A percentile compares a stretch with the other conserved stretches of the same genome.
These are phyloP conservation scores for Astrocystis sublimbata DNA, from an alignment of 495 filamentous ascomycete genomes.

Conservation along the genomic window DNA sequence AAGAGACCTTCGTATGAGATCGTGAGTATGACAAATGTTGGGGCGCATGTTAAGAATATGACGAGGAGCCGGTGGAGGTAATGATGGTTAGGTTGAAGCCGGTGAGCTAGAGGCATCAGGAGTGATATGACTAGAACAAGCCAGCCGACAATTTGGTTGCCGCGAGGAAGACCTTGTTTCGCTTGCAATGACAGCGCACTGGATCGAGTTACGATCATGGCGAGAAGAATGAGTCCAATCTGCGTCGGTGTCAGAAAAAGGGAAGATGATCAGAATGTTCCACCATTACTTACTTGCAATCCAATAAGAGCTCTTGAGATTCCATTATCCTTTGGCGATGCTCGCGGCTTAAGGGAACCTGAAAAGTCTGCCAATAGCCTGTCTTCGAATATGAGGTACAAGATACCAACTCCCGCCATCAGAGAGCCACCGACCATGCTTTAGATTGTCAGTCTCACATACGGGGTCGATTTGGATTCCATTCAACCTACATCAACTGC, in stretches of 20 bases:
- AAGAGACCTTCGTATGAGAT: slow-evolving; percentile 98
- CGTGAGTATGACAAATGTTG: slow-evolving; percentile 92
- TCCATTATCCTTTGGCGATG: slow-evolving; percentile 25
- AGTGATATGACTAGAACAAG: slow-evolving; percentile 79
- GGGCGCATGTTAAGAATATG: slow-evolving; percentile 90
- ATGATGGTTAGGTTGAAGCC: slow-evolving; percentile 77
- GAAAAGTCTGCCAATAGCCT: slow-evolving; percentile 56
- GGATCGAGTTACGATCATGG: slow-evolving; percentile 83
- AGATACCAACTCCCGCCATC: slow-evolving; percentile 75
- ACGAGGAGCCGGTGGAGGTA: slow-evolving; percentile 88
- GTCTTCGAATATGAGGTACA: slow-evolving; percentile 84
- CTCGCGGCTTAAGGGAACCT: slow-evolving; percentile 28
- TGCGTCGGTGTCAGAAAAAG: slow-evolving; percentile 29
- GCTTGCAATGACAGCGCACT: slow-evolving; percentile 81
- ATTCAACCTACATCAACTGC: slow-evolving; percentile 71
- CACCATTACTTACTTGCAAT: slow-evolving; percentile 34
- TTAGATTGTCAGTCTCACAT: slow-evolving; percentile 31
- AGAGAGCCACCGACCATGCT: slow-evolving; percentile 75
- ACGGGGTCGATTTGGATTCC: background rate
- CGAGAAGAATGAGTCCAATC: slow-evolving; percentile 80
- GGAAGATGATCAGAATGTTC: slow-evolving; percentile 7
- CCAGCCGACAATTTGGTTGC: slow-evolving; percentile 90
- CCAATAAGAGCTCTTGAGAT: slow-evolving; percentile 46
- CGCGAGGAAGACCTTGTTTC: slow-evolving; percentile 81
- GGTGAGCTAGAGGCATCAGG: slow-evolving; percentile 76